A percentile compares a stretch with the other conserved stretches of the same genome.
Conservation (phyloP, 2,329 filamentous ascomycete genomes). For the Chaetothyriales sp. region DNA sequence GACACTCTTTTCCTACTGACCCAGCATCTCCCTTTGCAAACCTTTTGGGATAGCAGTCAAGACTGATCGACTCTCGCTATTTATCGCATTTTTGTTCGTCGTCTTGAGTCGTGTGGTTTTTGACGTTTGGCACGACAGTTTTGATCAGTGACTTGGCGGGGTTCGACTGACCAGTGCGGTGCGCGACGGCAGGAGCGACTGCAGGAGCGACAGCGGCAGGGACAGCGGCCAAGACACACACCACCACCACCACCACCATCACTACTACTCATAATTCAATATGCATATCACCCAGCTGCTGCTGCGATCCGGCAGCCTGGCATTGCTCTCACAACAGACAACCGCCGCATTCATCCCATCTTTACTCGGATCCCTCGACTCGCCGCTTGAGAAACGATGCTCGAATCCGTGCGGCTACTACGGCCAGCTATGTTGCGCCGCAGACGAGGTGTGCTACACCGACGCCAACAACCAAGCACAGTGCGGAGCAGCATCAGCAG, state of each 20-base stretch:
- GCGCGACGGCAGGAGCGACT: too few relatives aligned
- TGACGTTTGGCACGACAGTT: not conserved
- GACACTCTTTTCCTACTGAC: not conserved
- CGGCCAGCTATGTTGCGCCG: slow-evolving; percentile 35
- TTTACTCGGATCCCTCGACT: slow-evolving; percentile 11
- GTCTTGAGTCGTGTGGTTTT: too few relatives aligned
- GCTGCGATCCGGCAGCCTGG: not conserved
- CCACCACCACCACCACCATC: too few relatives aligned
- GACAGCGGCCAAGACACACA: not conserved
- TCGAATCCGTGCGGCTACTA: slow-evolving; percentile 38
- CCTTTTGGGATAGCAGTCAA: not conserved
- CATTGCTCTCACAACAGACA: not conserved
- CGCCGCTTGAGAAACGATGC: slow-evolving; percentile 23
- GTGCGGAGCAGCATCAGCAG: slow-evolving; percentile 23
- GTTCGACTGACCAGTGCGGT: too few relatives aligned
- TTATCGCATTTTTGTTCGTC: not conserved
- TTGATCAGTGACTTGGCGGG: not conserved
- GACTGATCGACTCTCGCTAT: not conserved
- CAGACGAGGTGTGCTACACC: slow-evolving; percentile 34
- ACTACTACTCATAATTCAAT: too few relatives aligned
- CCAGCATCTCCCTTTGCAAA: not conserved
- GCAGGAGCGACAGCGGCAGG: not conserved
- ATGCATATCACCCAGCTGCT: not conserved
- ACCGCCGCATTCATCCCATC: slow-evolving; percentile 16
- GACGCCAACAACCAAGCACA: slow-evolving; percentile 34